These are phyloP conservation scores for Tilletiopsis washingtonensis DNA, from an alignment of 1,284 basidiomycete species.

Conservation along the genomic window DNA sequence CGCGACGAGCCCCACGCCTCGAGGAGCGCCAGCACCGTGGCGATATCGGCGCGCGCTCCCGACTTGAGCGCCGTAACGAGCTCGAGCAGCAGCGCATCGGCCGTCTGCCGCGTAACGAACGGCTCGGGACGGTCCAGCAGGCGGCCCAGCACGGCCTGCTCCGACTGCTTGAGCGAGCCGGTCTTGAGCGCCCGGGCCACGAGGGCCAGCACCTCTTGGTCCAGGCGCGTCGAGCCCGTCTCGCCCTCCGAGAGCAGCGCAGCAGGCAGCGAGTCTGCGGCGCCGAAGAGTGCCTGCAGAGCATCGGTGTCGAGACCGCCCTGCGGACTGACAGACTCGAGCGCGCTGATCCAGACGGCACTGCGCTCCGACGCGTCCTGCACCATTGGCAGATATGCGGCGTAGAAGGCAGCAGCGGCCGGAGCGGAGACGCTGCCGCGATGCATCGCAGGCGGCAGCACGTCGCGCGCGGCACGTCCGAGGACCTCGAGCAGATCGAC, in stretches of 20 bases:
- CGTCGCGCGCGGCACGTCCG: neutral
- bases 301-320: conserved; percentile 13
- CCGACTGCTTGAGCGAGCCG: neutral
- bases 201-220: conserved; percentile 10
- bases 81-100: neutral
- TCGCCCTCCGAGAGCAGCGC: neutral
- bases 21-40: neutral
- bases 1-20: neutral
- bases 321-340: conserved; percentile 15
- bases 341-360: conserved; percentile 17
- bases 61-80: neutral
- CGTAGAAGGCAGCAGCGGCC: conserved; percentile 13
- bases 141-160: neutral
- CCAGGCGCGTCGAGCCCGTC: conserved; percentile 6
- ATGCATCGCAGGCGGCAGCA: neutral
- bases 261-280: conserved; percentile 10
- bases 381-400: conserved; percentile 14
- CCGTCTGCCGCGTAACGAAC: neutral
- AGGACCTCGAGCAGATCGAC: neutral
- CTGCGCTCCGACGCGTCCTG: conserved; percentile 4
- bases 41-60: neutral
- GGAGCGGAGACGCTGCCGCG: conserved; percentile 6
- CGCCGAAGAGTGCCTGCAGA: conserved; percentile 15
- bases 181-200: conserved; percentile 11
- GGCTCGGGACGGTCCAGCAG: conserved; percentile 4